Conservation (phyloP, 139 green algal genomes). For the Micromonas commoda region DNA sequence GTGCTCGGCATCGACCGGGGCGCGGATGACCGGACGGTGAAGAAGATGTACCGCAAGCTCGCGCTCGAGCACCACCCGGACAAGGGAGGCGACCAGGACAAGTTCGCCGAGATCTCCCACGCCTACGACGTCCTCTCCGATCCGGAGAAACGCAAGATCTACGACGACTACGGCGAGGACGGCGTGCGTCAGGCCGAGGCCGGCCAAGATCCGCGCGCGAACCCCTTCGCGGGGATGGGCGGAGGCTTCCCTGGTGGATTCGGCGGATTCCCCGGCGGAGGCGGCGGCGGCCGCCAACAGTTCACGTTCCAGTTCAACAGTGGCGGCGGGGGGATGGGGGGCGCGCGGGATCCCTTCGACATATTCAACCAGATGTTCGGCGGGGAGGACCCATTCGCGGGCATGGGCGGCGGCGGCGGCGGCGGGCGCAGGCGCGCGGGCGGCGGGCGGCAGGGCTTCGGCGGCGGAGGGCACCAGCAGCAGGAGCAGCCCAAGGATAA, state of each 20-base stretch:
- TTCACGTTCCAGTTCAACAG: constrained; percentile 12
- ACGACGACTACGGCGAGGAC: constrained; percentile 33
- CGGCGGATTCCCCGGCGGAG: not conserved
- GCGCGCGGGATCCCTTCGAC: constrained; percentile 32
- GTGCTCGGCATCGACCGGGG: constrained; percentile 71
- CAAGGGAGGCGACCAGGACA: constrained; percentile 1
- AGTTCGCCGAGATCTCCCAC: constrained; percentile 22
- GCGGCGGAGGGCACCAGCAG: not conserved
- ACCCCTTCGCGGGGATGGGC: too few relatives aligned
- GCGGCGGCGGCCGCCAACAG: not conserved
- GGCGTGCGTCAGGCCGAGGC: not conserved
- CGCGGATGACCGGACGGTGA: constrained; percentile 94
- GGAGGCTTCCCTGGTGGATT: constrained; percentile 3
- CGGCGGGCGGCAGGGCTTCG: not conserved
- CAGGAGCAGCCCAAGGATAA: constrained; percentile 21
- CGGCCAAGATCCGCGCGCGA: not conserved
- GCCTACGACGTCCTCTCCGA: constrained; percentile 38
- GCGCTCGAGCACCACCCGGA: constrained; percentile 49
- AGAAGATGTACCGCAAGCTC: constrained; percentile 89
- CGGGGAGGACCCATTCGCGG: constrained; percentile 35
- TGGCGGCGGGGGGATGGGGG: constrained; percentile 26
- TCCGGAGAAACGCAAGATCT: constrained; percentile 29
- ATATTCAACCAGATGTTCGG: constrained; percentile 46
- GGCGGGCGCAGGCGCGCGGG: not conserved
- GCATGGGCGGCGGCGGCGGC: not conserved